Evolutionary conservation across 192 early-diverging fungal species (phyloP).

Genomic region (Coemansia sp.): DNA sequence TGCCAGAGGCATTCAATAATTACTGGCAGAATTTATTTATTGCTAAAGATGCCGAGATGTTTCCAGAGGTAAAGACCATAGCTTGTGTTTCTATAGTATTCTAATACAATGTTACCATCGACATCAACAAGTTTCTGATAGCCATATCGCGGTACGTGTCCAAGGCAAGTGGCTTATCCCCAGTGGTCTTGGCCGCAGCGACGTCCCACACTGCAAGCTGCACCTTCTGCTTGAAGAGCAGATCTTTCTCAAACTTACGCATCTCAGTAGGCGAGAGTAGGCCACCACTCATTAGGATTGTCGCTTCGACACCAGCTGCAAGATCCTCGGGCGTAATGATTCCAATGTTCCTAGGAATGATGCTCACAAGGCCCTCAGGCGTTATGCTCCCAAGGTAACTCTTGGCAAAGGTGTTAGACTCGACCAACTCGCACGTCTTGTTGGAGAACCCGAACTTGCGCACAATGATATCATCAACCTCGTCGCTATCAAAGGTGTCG

Average conservation of each 20-base stretch:
- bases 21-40: too few species aligned
- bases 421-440: constrained; percentile 58
- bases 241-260: constrained; percentile 54
- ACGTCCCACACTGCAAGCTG: constrained; percentile 63
- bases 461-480: constrained; percentile 27
- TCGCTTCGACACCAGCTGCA: too few species aligned
- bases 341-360: too few species aligned
- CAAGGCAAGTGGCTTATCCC: constrained; percentile 48
- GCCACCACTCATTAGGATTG: too few species aligned
- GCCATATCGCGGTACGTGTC: constrained; percentile 53
- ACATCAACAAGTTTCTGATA: constrained; percentile 31
- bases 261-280: constrained; percentile 53
- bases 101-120: too few species aligned
- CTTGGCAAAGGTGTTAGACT: constrained; percentile 61
- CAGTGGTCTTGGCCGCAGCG: constrained; percentile 51
- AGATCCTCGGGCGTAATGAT: too few species aligned
- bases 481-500: constrained; percentile 50
- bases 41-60: too few species aligned
- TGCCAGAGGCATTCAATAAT: too few species aligned
- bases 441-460: constrained; percentile 58
- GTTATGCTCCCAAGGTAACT: too few species aligned
- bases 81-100: too few species aligned
- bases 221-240: constrained; percentile 58
- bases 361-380: too few species aligned
- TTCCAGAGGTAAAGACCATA: too few species aligned